Evolutionary conservation across 352 stramenopile species (phyloP).

Genomic region (Lagenidium giganteum): DNA sequence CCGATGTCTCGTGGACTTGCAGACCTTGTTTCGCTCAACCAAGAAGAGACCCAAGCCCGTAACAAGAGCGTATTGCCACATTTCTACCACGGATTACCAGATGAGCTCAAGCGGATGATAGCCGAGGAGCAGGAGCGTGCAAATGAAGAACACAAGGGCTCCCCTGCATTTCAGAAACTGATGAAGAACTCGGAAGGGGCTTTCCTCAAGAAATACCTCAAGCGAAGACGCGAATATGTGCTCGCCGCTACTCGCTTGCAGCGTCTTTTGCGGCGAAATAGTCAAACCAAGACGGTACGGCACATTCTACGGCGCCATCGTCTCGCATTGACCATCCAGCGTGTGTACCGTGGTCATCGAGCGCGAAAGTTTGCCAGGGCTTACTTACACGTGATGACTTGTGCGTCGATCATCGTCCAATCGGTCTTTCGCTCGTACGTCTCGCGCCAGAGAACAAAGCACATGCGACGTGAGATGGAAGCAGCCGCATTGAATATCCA

Average conservation of each 20-base stretch:
- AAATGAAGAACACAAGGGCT: conserved; percentile 2
- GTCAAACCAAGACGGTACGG: conserved; percentile 42
- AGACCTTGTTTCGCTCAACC: conserved; percentile 28
- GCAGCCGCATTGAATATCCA: conserved; percentile 30
- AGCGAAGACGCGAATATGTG: conserved; percentile 41
- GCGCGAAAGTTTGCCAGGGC: conserved; percentile 38
- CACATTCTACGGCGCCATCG: conserved; percentile 32
- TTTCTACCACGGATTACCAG: conserved; percentile 71
- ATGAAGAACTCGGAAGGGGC: conserved; percentile 48
- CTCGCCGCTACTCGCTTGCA: conserved; percentile 49
- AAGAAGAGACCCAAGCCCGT: conserved; percentile 21
- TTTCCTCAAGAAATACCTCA: conserved; percentile 53
- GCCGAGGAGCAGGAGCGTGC: conserved; percentile 38
- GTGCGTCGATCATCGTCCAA: conserved; percentile 57
- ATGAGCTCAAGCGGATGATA: conserved; percentile 73
- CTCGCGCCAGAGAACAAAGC: conserved; percentile 32
- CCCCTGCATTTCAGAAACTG: conserved; percentile 44
- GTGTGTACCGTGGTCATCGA: conserved; percentile 47
- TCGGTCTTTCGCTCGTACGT: conserved; percentile 55
- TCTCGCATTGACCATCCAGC: conserved; percentile 48
- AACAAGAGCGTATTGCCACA: conserved; percentile 43
- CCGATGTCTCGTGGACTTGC: conserved; percentile 14
- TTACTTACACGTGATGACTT: conserved; percentile 45
- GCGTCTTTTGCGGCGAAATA: conserved; percentile 33
- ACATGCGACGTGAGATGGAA: conserved; percentile 20